These are phyloP conservation scores for Globisporangium splendens DNA, from an alignment of 352 stramenopile genomes.

Conservation along the genomic window DNA sequence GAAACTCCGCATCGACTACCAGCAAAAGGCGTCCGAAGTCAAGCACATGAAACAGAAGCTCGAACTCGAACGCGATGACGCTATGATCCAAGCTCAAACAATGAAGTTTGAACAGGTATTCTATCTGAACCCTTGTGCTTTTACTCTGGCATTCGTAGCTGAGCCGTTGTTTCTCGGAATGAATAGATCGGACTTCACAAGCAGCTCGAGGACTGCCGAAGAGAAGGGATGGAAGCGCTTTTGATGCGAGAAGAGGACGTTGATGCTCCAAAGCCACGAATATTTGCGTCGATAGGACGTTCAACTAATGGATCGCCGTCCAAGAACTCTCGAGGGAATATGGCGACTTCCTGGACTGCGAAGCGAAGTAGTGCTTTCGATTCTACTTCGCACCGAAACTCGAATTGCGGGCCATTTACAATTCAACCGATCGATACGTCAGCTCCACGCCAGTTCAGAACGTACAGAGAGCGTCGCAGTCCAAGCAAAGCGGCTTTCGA, in stretches of 20 bases:
- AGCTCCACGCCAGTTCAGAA: slow-evolving; percentile 16
- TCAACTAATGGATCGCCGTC: not conserved
- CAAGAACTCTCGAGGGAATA: slow-evolving; percentile 2
- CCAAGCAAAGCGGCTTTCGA: slow-evolving; percentile 6
- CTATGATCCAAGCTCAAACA: slow-evolving; percentile 34
- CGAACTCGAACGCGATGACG: slow-evolving; percentile 54
- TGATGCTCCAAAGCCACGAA: slow-evolving; percentile 35
- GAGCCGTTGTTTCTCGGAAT: not conserved
- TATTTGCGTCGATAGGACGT: slow-evolving; percentile 34
- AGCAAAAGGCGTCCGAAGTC: slow-evolving; percentile 42
- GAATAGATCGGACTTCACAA: slow-evolving; percentile 23
- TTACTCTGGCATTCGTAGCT: not conserved
- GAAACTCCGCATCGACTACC: slow-evolving; percentile 50
- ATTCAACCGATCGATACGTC: slow-evolving; percentile 15
- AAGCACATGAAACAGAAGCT: slow-evolving; percentile 46
- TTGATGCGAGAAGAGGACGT: slow-evolving; percentile 76
- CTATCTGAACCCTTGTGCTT: not conserved
- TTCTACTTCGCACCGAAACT: slow-evolving; percentile 9
- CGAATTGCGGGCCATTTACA: slow-evolving; percentile 13
- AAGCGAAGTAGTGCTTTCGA: not conserved
- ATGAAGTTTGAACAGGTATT: slow-evolving; percentile 42
- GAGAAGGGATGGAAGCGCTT: slow-evolving; percentile 41
- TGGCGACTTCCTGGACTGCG: not conserved
- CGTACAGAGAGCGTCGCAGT: slow-evolving; percentile 8
- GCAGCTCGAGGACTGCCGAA: slow-evolving; percentile 36